Conservation (phyloP, 495 filamentous ascomycete species). For the Tuber aestivum region DNA sequence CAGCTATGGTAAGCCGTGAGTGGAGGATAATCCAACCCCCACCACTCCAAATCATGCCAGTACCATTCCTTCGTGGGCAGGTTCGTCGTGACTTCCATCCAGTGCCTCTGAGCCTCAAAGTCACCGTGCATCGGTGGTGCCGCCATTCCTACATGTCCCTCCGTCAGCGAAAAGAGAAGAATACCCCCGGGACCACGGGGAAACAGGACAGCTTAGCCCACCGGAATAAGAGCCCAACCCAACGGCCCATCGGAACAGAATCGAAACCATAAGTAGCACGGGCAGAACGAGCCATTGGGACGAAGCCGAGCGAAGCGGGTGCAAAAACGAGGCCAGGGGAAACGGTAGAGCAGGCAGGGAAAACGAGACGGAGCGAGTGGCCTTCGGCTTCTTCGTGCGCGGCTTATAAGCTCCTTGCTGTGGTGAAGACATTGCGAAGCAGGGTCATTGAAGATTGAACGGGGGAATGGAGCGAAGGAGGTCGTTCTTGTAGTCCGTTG, state of each 20-base stretch:
- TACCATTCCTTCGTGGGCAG: constrained; percentile 93
- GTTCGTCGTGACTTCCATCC: constrained; percentile 93
- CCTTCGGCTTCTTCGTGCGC: constrained; percentile 52
- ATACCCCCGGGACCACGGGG: neutral
- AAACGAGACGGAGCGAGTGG: constrained; percentile 47
- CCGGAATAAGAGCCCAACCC: constrained; percentile 93
- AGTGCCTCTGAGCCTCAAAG: constrained; percentile 94
- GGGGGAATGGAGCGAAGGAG: neutral
- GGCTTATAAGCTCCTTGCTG: constrained; percentile 47
- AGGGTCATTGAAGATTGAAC: constrained; percentile 14
- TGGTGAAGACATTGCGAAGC: constrained; percentile 41
- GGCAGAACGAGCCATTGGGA: constrained; percentile 94
- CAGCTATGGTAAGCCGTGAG: constrained; percentile 97
- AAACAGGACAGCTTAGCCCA: constrained; percentile 43
- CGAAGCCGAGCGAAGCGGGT: constrained; percentile 73
- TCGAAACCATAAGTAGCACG: constrained; percentile 78
- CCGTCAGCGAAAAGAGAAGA: neutral
- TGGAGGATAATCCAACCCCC: constrained; percentile 95
- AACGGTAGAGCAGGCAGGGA: constrained; percentile 58
- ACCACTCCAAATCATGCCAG: constrained; percentile 92
- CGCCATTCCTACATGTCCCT: constrained; percentile 30
- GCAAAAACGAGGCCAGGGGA: constrained; percentile 83
- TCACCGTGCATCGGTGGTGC: constrained; percentile 86
- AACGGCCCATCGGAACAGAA: constrained; percentile 86
- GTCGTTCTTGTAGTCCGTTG: neutral